Base-by-base conservation (phyloP, 495 filamentous ascomycete genomes). In the Aspergillus taichungensis region DNA sequence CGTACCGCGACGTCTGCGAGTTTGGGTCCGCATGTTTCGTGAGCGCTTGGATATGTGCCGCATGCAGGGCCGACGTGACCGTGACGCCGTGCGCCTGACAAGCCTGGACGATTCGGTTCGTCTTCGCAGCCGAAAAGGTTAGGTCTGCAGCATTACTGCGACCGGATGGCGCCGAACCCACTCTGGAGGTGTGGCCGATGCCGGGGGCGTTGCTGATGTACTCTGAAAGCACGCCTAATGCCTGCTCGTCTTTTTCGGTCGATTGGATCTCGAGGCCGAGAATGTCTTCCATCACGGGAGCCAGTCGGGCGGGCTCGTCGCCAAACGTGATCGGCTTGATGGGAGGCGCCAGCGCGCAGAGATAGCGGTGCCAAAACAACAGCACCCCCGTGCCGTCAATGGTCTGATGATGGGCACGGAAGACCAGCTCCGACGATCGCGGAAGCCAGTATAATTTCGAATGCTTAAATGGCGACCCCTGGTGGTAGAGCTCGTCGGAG, bases 361-460 rank as follows among this genome's bases (percentile, higher is more conserved):
- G 12, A 10, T 35, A 37, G 30, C 14, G n/a, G 27, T 47, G 18
- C 30, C 37, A 41, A 29, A 42, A 34, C 6, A 41, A 3, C 10
- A 47, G 10, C 31, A 34, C 32, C 5, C 45, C 45, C 0, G 32
- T 42, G 5, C 45, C 45, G 27, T 47, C 45, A 0, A 41, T 27
- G 18, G 27, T 34, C 6, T 36, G 29, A 10, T 47, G 45, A 24
- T 41, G 45, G 2, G 14, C 37, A 8, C 37, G 37, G 6, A 47
- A n/a, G 32, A 54, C 40, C 3, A 61, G 35, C 46, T 61, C 55
- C 0, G 52, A 55, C 30, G 55, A 54, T 1, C 50, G 49, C 2
- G 54, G 58, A 0, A 61, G 8, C 24, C 58, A 61, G 48, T 61
- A 61, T 10, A 61, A 24, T 18, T 52, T 54, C 13, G 52, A 47